Base-by-base conservation (phyloP, 345 rosid species). In the Raphanus sativus region DNA sequence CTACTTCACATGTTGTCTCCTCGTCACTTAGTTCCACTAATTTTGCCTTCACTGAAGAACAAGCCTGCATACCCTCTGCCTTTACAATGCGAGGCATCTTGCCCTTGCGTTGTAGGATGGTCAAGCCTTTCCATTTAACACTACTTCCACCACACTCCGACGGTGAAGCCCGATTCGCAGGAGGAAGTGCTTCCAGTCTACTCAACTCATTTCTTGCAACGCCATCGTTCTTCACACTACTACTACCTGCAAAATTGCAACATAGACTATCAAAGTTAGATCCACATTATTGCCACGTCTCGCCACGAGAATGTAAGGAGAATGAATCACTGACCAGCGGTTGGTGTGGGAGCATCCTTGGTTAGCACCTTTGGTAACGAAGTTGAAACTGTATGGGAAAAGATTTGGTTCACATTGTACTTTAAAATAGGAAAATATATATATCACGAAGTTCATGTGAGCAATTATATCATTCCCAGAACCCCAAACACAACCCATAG, bases 131-230 rank as follows among this genome's bases (percentile, higher is more conserved):
- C 85, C 81, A 80, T 78, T 80, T 85, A 52, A 81, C 67, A 78
- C 70, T 70, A 48, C 70, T 81, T 36, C 75, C 86, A 69, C 70
- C 83, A 60, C 34, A 61, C 55, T 78, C 84, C 79, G 76, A 76
- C 71, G 87, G 85, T 83, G 86, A 87, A 65, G 93, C 83, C 34
- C 84, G 85, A 81, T 92, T 92, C 32, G 98, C 98, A 65, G 99
- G 93, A 82, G 84, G 85, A 77, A 87, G 69, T 63, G 77, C 89
- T 73, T 78, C 75, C 48, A 89, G 55, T 75, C 74, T 85, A 80
- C 78, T 76, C 62, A 64, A 64, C 33, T 70, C 79, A 64, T 12
- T 65, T 33, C 24, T 52, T 69, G 67, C 34, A 64, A 25, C 36
- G 16, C 75, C 70, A 55, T 50, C 26, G 26, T 70, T 34, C 28